phyloP scores from a whole-genome alignment of 2,329 filamentous ascomycete species.

The Gremmenia infestans region DNA sequence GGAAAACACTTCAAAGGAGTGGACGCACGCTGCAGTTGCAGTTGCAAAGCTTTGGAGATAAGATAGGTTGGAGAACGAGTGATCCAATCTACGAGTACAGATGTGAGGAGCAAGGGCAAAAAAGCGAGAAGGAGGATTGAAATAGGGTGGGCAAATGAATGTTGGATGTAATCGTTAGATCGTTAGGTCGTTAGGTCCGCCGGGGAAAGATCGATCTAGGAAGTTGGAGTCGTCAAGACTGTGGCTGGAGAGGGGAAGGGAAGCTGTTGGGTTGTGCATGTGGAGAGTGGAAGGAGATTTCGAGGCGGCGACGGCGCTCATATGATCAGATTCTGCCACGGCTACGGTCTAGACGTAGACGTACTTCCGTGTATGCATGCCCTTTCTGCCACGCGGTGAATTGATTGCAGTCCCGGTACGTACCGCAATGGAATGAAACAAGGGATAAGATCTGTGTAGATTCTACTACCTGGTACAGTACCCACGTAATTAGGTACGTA shows the following conservation, averaged over 20 bases:
- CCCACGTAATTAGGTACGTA: too few relatives aligned
- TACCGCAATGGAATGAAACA: too few relatives aligned
- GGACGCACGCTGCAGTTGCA: neutral
- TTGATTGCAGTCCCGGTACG: too few relatives aligned
- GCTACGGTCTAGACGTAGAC: too few relatives aligned
- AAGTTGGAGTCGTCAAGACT: neutral
- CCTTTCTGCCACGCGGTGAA: too few relatives aligned
- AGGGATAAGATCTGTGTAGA: too few relatives aligned
- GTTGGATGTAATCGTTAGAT: neutral
- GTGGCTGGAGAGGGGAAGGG: neutral
- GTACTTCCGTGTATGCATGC: too few relatives aligned
- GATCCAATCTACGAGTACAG: conserved; percentile 2
- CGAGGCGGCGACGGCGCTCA: neutral
- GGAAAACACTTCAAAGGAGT: neutral
- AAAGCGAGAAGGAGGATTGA: too few relatives aligned
- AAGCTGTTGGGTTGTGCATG: neutral
- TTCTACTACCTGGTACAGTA: too few relatives aligned
- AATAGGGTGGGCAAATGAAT: neutral
- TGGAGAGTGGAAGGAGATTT: neutral
- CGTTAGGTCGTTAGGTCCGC: neutral
- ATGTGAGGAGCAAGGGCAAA: neutral
- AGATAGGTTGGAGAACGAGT: conserved; percentile 6
- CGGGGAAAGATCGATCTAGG: neutral
- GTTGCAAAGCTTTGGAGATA: neutral
- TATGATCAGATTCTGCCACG: too few relatives aligned